These are phyloP conservation scores for Debaryomyces nepalensis DNA, from an alignment of 1,139 yeast genomes.

Conservation along the genomic window DNA sequence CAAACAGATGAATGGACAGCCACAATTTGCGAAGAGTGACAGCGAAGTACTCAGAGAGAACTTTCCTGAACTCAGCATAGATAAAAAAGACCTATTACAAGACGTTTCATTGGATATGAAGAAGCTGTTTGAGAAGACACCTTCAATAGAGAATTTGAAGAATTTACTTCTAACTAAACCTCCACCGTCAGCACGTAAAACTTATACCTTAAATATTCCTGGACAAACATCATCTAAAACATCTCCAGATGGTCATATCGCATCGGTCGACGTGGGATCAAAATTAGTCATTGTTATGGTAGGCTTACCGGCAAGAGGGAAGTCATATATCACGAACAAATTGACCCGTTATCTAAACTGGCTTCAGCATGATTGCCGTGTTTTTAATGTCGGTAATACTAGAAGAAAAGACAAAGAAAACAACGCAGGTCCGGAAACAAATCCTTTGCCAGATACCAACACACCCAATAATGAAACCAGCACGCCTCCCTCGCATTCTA, in stretches of 20 bases:
- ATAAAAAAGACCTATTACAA: conserved; percentile 26
- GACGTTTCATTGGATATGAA: conserved; percentile 43
- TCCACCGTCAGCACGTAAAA: conserved; percentile 49
- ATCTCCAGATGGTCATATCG: conserved; percentile 82
- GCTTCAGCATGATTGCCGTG: conserved; percentile 88
- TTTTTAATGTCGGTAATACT: conserved; percentile 94
- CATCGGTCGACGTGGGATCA: conserved; percentile 73
- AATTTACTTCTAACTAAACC: conserved; percentile 42
- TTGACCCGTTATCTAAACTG: conserved; percentile 86
- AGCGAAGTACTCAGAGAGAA: too few species aligned
- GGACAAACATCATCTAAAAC: conserved; percentile 86
- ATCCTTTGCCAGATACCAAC: conserved; percentile 69
- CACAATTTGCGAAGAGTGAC: neutral
- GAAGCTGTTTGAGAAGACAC: conserved; percentile 44
- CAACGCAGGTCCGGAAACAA: conserved; percentile 69
- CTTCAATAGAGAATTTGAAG: conserved; percentile 47
- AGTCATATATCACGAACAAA: conserved; percentile 89
- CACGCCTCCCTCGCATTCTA: conserved; percentile 18
- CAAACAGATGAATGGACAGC: conserved; percentile 3
- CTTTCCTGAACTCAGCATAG: conserved; percentile 15
- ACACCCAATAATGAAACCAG: conserved; percentile 40
- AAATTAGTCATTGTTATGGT: conserved; percentile 93
- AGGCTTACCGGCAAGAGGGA: conserved; percentile 92
- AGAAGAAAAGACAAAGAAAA: conserved; percentile 71
- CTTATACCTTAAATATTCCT: conserved; percentile 88